phyloP scores from a whole-genome alignment of 2,329 filamentous ascomycete genomes.

The Sporothrix brasiliensis region DNA sequence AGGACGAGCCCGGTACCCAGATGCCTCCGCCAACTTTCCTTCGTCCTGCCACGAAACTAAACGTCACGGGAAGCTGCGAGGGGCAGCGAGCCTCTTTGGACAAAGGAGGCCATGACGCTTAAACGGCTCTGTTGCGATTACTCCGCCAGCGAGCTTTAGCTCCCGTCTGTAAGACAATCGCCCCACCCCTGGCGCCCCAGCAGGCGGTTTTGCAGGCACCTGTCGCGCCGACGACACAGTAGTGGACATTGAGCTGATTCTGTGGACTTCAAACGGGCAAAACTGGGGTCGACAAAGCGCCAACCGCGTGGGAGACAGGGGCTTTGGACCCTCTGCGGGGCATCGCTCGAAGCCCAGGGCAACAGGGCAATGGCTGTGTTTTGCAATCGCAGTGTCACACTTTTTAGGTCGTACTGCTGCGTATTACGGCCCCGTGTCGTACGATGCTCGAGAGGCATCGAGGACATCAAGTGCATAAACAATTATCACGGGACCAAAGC shows the following conservation, averaged over 20 bases:
- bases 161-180: constrained; percentile 20
- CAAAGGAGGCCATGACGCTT: not conserved
- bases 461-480: not conserved
- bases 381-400: not conserved
- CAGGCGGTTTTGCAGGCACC: not conserved
- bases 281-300: not conserved
- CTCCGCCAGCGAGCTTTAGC: constrained; percentile 25
- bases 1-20: not conserved
- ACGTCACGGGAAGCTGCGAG: not conserved
- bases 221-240: not conserved
- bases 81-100: not conserved
- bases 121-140: constrained; percentile 12
- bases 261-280: not conserved
- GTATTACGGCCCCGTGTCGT: constrained; percentile 10
- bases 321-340: constrained; percentile 17
- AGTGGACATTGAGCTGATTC: not conserved
- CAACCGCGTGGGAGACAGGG: constrained; percentile 16
- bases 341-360: not conserved
- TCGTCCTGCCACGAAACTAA: not conserved
- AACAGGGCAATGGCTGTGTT: not conserved
- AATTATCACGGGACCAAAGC: not conserved
- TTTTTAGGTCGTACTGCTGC: not conserved
- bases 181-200: constrained; percentile 3
- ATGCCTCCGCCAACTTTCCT: not conserved
- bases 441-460: constrained; percentile 10